Base-by-base conservation (phyloP, 257 asterid species). In the Solanum pennellii region DNA sequence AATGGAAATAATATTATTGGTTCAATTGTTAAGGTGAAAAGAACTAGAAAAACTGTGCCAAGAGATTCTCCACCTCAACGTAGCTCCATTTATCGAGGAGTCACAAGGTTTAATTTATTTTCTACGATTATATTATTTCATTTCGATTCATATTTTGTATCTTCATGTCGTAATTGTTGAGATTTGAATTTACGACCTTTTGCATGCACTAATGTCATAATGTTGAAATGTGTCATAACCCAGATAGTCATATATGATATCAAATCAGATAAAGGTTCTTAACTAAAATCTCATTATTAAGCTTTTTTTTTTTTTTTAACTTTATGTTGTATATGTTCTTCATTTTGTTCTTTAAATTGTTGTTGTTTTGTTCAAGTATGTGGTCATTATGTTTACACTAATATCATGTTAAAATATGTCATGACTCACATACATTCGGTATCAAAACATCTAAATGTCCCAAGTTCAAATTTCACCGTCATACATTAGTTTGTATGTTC, bases 31-130 rank as follows among this genome's bases (percentile, higher is more conserved):
- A 94, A 92, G 88, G 92, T 87, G 25, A 95, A 93, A 86, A 93
- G 98, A 27, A 94, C 98, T 12, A 89, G 98, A 92, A 95, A 94
- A 89, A 93, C 98, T 69, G 92, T 95, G 87, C 98, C 98, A 0
- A 82, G 98, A 84, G 98, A 95, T 91, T 91, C 98, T 33, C 98
- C 98, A 27, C 97, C 97, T 84, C 92, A 95, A 83, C 96, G 98
- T 9, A 95, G 98, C 83, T 94, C 98, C 0, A 91, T 95, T 76
- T 94, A 91, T 89, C 96, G 98, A 13, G 98, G 98, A 0, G 98
- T 95, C 31, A 95, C 98, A 2, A 94, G 98, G 98, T 95, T 69
- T 73, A 73, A 37, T 37, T 73, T 73, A 73, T 33, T 33, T 72
- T 20, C 14, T 33, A 33, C 0, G 9, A 33, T 72, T 33, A 72